These are phyloP conservation scores for Withania somnifera DNA, from an alignment of 305 asterid genomes.

Conservation along the genomic window DNA sequence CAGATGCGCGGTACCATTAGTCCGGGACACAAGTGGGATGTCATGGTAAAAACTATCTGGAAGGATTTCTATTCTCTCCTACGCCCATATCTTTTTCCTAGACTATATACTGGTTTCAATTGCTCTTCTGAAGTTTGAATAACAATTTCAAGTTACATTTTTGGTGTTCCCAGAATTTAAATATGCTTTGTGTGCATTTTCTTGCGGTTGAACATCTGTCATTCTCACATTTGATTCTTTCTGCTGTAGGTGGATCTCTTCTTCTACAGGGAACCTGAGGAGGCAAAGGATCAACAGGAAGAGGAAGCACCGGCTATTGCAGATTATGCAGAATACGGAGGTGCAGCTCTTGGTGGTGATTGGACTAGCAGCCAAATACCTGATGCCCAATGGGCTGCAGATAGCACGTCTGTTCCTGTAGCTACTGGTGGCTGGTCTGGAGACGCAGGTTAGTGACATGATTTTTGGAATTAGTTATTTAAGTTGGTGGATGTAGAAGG, in stretches of 20 bases:
- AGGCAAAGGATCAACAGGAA: conserved; percentile 36
- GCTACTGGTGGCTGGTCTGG: conserved; percentile 28
- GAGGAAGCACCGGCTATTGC: conserved; percentile 34
- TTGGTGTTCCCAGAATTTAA: not conserved
- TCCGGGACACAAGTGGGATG: conserved; percentile 39
- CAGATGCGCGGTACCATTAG: conserved; percentile 42
- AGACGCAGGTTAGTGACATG: conserved; percentile 18
- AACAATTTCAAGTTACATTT: not conserved
- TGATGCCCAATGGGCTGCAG: conserved; percentile 35
- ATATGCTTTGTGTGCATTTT: not conserved
- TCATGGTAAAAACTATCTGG: conserved; percentile 23
- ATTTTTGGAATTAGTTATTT: not conserved
- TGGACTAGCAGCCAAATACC: conserved; percentile 40
- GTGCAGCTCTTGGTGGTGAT: conserved; percentile 23
- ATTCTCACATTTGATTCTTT: not conserved
- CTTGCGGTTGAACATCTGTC: not conserved
- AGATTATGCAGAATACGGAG: conserved; percentile 31
- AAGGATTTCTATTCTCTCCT: not conserved
- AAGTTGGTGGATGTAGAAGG: not conserved
- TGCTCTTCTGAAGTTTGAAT: not conserved
- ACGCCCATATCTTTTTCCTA: not conserved
- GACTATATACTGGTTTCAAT: not conserved
- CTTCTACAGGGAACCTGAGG: conserved; percentile 56
- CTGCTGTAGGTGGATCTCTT: conserved; percentile 43
- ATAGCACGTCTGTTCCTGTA: conserved; percentile 10